Evolutionary conservation across 2,329 filamentous ascomycete species (phyloP), one percentile per base, ranked within the genome.

Genomic region (Dactylellina drechsleri): DNA sequence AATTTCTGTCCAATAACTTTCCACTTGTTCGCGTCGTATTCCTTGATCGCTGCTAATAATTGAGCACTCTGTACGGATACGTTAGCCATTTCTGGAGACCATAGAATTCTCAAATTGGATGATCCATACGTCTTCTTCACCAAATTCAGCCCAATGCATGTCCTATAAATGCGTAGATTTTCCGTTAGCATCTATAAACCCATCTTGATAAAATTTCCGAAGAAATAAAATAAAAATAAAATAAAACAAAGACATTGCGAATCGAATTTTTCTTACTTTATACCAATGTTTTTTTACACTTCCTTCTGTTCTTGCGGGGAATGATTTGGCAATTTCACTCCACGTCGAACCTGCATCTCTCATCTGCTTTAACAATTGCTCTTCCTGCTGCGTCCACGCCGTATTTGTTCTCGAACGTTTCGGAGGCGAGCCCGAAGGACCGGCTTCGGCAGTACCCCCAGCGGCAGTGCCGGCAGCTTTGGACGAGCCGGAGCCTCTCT

Each of bases 261-360:
- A 13, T 47, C 16, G 66, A 31, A 26, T 45, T 45, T n/a, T 15
- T 28, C 83, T 66, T 84, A 92, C 92, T 87, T 98, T 98, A 83
- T 99, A 98, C 94, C 95, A 99, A 82, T 99, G 95, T 84, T 98
- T 99, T 86, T 98, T 99, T 20, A 99, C 95, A 80, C 93, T 97
- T 6, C 95, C 95, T 83, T 99, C 95, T 49, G 95, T 99, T 80
- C 95, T 87, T 23, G 89, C 90, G 10, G 95, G 94, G 81, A 99
- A 99, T 1, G 91, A 93, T 92, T 98, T 98, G 79, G 94, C 95
- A 81, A 99, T 99, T 80, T 98, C 95, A 57, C 92, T 96, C 95
- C 95, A 99, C 80, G 92, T 97, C 79, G 91, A 93, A 10, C 94
- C 93, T 0, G 90, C 88, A 82, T 98, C 95, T 80, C 95, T 88